Percentiles rank a stretch among this genome's conserved stretches.
These are phyloP conservation scores for Stachybotrys chlorohalonatus DNA, from an alignment of 2,329 filamentous ascomycete genomes.

Conservation along the genomic window DNA sequence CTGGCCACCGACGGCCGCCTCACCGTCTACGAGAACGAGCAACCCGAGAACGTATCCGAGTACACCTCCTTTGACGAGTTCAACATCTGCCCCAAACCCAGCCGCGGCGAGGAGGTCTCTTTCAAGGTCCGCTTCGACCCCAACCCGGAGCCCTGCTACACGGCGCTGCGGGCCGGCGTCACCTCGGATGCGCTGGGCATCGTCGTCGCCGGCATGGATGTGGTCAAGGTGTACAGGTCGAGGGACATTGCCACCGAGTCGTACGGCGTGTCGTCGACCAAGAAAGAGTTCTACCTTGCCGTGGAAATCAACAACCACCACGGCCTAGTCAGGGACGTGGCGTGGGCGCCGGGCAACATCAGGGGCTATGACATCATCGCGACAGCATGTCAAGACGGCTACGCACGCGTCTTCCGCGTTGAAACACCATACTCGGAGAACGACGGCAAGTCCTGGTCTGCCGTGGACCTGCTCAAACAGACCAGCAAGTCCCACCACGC, in stretches of 20 bases:
- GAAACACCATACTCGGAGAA: constrained; percentile 45
- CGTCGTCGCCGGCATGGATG: constrained; percentile 78
- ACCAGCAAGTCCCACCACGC: constrained; percentile 9
- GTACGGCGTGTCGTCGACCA: constrained; percentile 44
- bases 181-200: constrained; percentile 69
- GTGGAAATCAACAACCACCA: constrained; percentile 66
- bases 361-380: constrained; percentile 85
- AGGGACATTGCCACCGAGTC: constrained; percentile 44
- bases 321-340: constrained; percentile 74
- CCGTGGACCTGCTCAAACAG: constrained; percentile 32
- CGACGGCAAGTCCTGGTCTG: constrained; percentile 42
- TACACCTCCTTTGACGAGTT: constrained; percentile 72
- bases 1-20: constrained; percentile 76
- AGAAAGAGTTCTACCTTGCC: constrained; percentile 77
- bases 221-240: constrained; percentile 76
- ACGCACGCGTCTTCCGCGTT: constrained; percentile 78
- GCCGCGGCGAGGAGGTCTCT: constrained; percentile 74
- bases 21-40: constrained; percentile 74
- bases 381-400: constrained; percentile 87
- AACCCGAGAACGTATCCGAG: constrained; percentile 69
- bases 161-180: constrained; percentile 70
- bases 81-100: constrained; percentile 59
- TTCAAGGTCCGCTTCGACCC: constrained; percentile 86
- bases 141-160: constrained; percentile 72
- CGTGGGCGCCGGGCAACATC: constrained; percentile 89